Conservation (phyloP, 2,329 filamentous ascomycete species). For the Fusarium virguliforme region DNA sequence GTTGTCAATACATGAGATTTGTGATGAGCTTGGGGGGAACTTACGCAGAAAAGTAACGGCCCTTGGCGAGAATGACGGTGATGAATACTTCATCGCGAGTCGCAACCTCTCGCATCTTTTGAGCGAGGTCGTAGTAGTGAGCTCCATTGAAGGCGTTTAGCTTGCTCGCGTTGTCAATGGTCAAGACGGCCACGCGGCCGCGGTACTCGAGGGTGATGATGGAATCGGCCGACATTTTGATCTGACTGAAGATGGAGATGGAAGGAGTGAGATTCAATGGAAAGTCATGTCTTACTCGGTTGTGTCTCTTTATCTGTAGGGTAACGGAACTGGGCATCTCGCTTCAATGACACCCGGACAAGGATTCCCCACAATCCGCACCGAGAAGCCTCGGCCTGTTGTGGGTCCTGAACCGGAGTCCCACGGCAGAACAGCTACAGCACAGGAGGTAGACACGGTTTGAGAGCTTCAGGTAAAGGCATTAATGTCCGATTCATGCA, state of each 20-base stretch:
- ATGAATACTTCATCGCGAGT: constrained; percentile 84
- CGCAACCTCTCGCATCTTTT: constrained; percentile 83
- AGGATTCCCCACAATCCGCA: constrained; percentile 44
- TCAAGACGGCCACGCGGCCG: constrained; percentile 77
- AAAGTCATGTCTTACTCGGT: background rate
- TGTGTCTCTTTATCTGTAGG: constrained; percentile 25
- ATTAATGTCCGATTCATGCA: constrained; percentile 11
- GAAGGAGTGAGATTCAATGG: background rate
- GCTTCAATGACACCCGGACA: constrained; percentile 21
- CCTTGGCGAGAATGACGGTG: constrained; percentile 87
- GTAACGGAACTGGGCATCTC: constrained; percentile 14
- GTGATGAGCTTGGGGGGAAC: constrained; percentile 49
- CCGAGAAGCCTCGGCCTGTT: constrained; percentile 45
- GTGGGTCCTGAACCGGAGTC: constrained; percentile 10
- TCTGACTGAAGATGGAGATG: background rate
- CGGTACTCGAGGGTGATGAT: constrained; percentile 60
- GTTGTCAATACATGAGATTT: constrained; percentile 14
- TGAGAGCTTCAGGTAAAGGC: constrained; percentile 6
- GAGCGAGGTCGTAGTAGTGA: constrained; percentile 84
- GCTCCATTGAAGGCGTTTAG: constrained; percentile 84
- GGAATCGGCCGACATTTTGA: constrained; percentile 42
- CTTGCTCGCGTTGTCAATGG: constrained; percentile 87
- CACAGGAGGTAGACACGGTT: background rate
- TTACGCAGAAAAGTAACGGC: constrained; percentile 91
- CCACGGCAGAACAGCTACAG: background rate